These are phyloP conservation scores for Hexamita inflata DNA, from an alignment of 208 protist species.

Conservation along the genomic window DNA sequence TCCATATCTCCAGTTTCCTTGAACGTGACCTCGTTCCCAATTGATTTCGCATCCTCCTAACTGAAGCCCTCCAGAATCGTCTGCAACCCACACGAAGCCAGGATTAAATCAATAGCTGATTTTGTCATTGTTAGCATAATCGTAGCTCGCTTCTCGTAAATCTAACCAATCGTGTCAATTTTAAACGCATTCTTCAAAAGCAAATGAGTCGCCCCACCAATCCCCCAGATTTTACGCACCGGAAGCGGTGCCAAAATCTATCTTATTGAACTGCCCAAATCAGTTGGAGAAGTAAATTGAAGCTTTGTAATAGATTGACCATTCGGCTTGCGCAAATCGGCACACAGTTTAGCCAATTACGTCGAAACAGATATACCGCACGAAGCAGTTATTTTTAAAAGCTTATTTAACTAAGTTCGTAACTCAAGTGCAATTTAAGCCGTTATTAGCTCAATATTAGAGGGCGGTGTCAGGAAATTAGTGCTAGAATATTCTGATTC, in stretches of 20 bases:
- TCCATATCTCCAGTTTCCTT: background rate
- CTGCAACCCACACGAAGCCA: background rate
- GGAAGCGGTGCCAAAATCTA: background rate
- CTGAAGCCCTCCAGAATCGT: background rate
- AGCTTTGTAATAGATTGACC: background rate
- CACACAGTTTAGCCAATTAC: slow-evolving; percentile 2
- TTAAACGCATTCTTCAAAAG: background rate
- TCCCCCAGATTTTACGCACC: slow-evolving; percentile 21
- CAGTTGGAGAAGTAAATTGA: background rate
- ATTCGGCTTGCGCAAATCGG: background rate
- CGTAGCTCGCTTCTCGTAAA: background rate
- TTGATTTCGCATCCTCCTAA: background rate
- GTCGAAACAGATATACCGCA: background rate
- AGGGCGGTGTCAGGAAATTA: background rate
- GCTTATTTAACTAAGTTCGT: background rate
- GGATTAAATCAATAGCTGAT: background rate
- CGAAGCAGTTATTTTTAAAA: background rate
- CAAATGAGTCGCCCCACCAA: slow-evolving; percentile 15
- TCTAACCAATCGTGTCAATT: background rate
- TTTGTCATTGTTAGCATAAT: background rate
- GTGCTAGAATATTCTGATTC: background rate
- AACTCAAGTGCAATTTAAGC: background rate
- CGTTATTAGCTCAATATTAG: slow-evolving; percentile 7
- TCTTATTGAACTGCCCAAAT: background rate
- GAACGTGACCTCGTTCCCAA: background rate